Evolutionary conservation across 1,284 basidiomycete genomes (phyloP).

Genomic region (Mycena citricolor): DNA sequence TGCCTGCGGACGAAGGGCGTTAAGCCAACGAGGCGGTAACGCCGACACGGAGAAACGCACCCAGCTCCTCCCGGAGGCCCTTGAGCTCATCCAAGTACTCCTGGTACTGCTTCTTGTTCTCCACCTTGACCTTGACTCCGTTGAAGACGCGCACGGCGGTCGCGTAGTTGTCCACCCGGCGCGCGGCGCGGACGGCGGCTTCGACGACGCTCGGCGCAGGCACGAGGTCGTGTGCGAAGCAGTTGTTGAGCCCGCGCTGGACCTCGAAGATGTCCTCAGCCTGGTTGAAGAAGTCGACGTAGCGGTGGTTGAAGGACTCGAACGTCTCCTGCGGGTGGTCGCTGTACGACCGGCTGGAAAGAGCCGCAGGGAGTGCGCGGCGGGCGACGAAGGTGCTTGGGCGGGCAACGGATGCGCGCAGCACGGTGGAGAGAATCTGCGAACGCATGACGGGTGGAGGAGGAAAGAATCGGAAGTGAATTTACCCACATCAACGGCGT

Average conservation of each 20-base stretch:
- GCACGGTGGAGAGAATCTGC: slow-evolving; percentile 49
- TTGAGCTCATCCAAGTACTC: slow-evolving; percentile 88
- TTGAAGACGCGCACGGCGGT: slow-evolving; percentile 96
- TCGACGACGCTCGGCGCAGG: slow-evolving; percentile 89
- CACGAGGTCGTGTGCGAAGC: slow-evolving; percentile 98
- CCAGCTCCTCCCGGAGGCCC: slow-evolving; percentile 83
- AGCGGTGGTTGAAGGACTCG: slow-evolving; percentile 92
- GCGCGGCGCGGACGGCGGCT: slow-evolving; percentile 84
- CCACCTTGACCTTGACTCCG: slow-evolving; percentile 90
- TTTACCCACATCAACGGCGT: too few species aligned
- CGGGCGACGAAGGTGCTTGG: slow-evolving; percentile 46
- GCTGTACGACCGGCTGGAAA: slow-evolving; percentile 43
- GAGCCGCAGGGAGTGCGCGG: slow-evolving; percentile 32
- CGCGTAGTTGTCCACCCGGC: slow-evolving; percentile 95
- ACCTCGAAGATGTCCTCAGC: slow-evolving; percentile 97
- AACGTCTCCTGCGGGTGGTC: slow-evolving; percentile 87
- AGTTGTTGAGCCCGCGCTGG: slow-evolving; percentile 98
- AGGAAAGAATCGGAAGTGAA: too few species aligned
- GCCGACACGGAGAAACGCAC: slow-evolving; percentile 48
- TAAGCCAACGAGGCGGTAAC: slow-evolving; percentile 5
- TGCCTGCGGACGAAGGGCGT: slow-evolving; percentile 30
- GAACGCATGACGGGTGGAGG: slow-evolving; percentile 19
- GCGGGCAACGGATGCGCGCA: slow-evolving; percentile 50
- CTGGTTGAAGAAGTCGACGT: slow-evolving; percentile 89
- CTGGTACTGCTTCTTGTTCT: slow-evolving; percentile 92